Evolutionary conservation across 2,329 filamentous ascomycete species (phyloP), one percentile per base, ranked within the genome.

Genomic region (Xylogone sp.): DNA sequence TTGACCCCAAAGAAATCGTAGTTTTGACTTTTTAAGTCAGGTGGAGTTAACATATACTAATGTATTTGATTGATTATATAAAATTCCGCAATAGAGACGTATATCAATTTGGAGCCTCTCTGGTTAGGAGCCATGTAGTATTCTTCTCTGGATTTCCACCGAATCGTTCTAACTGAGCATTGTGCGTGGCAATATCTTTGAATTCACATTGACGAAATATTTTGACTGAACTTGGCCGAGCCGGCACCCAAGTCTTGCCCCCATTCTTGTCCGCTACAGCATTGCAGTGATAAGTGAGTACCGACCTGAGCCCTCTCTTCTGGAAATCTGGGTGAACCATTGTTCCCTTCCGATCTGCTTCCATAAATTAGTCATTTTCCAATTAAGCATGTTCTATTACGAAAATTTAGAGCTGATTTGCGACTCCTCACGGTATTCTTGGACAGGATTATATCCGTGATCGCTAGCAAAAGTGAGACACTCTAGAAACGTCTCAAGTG

Each of bases 321-420:
- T 58, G 58, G 39, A 54, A 59, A 16, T 52, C 51, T 10, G 58
- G 55, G 21, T 56, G 57, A 5, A 58, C 53, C 53, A 57, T 59
- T 2, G 53, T 56, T 4, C 56, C 57, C 42, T 57, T 59, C 9
- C 55, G 53, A 45, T 61, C 58, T 59, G 27, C 13, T 13, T 18
- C 16, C 10, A 7, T 31, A 8, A 31, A 8, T 31, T 31, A 31
- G 13, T 31, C 7, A 31, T 31, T 31, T 31, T 31, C 27, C 27
- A 31, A 31, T 31, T 31, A 31, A 31, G 8, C 27, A 31, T n/a
- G n/a, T 31, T 31, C 27, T 31, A 31, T 31, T 8, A 31, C 13
- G 27, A 31, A 13, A 31, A 31, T 13, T 31, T 31, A 7, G 13
- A 31, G 13, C n/a, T 31, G 13, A 31, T 7, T 13, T 31, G 7